Percentiles rank a stretch among this genome's conserved stretches.
Conservation (phyloP, 208 protist species). For the Zelonia costaricensis region DNA sequence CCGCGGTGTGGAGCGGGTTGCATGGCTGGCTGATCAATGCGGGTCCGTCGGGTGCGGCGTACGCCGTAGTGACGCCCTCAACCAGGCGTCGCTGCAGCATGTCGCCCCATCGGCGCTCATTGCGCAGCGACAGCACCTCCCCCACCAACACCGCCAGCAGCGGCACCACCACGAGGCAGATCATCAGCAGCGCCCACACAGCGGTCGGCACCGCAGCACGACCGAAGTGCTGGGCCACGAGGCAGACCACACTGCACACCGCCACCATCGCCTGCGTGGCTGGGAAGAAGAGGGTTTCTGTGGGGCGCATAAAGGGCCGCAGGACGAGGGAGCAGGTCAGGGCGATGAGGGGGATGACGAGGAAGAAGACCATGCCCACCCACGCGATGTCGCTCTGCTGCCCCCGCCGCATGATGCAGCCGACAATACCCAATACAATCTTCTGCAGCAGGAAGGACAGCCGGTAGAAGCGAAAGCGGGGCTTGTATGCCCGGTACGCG, state of each 20-base stretch:
- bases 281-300: conserved; percentile 52
- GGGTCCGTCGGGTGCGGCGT: background rate
- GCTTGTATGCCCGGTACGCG: conserved; percentile 65
- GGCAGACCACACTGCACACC: conserved; percentile 34
- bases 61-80: conserved; percentile 21
- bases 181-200: conserved; percentile 36
- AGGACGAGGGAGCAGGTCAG: conserved; percentile 32
- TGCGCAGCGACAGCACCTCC: conserved; percentile 46
- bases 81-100: conserved; percentile 46
- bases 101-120: conserved; percentile 49
- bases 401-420: conserved; percentile 31
- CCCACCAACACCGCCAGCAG: conserved; percentile 45
- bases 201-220: conserved; percentile 18
- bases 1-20: no score
- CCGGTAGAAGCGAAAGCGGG: conserved; percentile 53
- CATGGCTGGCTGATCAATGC: background rate
- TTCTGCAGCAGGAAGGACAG: conserved; percentile 70
- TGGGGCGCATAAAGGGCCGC: conserved; percentile 51
- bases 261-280: conserved; percentile 47
- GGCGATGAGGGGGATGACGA: conserved; percentile 40
- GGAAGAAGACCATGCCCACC: conserved; percentile 51
- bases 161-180: conserved; percentile 48
- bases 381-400: conserved; percentile 16
- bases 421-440: conserved; percentile 51
- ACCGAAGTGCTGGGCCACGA: conserved; percentile 26